Evolutionary conservation across 192 early-diverging fungal species (phyloP).

Genomic region (Backusella luteola): DNA sequence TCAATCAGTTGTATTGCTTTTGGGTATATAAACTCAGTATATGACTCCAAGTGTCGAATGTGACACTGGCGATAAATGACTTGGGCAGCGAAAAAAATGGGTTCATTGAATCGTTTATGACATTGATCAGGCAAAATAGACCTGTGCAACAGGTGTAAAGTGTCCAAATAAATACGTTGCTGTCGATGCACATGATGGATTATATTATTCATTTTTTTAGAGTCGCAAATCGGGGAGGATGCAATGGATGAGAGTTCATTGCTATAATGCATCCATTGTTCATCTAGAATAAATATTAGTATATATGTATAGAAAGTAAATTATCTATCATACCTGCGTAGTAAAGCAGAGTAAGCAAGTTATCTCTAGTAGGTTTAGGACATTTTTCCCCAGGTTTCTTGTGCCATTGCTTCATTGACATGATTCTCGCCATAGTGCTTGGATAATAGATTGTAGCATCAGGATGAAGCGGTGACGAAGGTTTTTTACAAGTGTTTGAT

Average conservation of each 20-base stretch:
- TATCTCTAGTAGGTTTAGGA: slow-evolving; percentile 7
- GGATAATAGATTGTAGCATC: neutral
- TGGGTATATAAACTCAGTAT: neutral
- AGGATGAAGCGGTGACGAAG: neutral
- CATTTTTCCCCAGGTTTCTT: neutral
- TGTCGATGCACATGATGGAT: slow-evolving; percentile 13
- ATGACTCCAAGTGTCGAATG: slow-evolving; percentile 6
- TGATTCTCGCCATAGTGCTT: neutral
- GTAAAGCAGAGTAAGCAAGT: neutral
- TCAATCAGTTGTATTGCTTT: neutral
- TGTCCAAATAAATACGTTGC: slow-evolving; percentile 13
- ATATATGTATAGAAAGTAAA: neutral
- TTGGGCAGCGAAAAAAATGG: slow-evolving; percentile 11
- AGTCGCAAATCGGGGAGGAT: neutral
- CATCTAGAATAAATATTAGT: neutral
- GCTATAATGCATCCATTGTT: slow-evolving; percentile 8
- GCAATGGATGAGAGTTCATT: neutral
- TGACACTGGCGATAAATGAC: slow-evolving; percentile 2
- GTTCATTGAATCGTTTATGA: slow-evolving; percentile 11
- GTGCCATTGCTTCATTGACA: neutral
- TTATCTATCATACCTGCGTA: slow-evolving; percentile 3
- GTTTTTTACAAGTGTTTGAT: neutral
- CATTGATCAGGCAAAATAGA: neutral
- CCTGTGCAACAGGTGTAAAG: slow-evolving; percentile 6
- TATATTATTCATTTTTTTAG: neutral